phyloP scores from a whole-genome alignment of 345 rosid genomes.

The Euphorbia pulcherrima region DNA sequence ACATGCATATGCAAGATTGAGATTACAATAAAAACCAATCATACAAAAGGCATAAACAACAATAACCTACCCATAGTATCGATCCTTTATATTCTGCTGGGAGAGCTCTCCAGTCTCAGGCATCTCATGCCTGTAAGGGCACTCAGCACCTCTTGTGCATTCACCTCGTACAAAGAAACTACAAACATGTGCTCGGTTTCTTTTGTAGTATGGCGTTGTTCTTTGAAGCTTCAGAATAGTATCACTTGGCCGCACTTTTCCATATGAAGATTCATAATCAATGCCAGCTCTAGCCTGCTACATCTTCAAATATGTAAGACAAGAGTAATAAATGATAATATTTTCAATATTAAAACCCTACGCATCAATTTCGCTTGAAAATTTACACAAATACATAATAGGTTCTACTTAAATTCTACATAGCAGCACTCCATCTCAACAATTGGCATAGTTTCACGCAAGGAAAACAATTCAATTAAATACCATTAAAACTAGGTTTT shows the following conservation, averaged over 20 bases:
- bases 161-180: constrained; percentile 90
- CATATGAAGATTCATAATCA: constrained; percentile 92
- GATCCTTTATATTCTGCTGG: constrained; percentile 93
- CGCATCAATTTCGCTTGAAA: neutral
- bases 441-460: neutral
- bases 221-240: constrained; percentile 92
- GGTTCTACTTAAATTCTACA: neutral
- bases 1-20: neutral
- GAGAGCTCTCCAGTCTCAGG: constrained; percentile 89
- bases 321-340: neutral
- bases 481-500: neutral
- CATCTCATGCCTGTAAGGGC: constrained; percentile 98
- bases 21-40: neutral
- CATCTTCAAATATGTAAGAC: neutral
- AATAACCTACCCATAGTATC: constrained; percentile 79
- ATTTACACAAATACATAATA: neutral
- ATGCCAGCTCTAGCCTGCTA: constrained; percentile 90
- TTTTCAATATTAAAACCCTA: neutral
- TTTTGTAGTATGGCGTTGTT: constrained; percentile 83
- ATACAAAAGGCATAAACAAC: neutral
- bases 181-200: constrained; percentile 94
- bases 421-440: neutral
- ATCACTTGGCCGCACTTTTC: constrained; percentile 79
- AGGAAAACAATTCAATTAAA: neutral
- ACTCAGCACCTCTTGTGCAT: constrained; percentile 93